These are phyloP conservation scores for Yarrowia sp. DNA, from an alignment of 805 yeast species.

Conservation along the genomic window DNA sequence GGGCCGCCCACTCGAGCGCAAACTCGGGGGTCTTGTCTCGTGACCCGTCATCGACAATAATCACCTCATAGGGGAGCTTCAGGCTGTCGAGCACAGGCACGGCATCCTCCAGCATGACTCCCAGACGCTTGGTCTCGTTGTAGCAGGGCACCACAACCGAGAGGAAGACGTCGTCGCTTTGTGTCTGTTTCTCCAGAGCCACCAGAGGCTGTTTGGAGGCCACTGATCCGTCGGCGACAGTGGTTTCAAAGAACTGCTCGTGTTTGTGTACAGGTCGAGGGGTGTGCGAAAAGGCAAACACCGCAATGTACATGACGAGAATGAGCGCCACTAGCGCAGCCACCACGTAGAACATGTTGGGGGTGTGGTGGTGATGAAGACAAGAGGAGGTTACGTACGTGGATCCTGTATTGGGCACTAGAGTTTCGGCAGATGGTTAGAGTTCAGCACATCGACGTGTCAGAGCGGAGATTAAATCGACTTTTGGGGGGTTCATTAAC, in stretches of 20 bases:
- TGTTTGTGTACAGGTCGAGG: conserved; percentile 6
- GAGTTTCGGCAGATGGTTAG: not conserved
- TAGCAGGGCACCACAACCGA: conserved; percentile 92
- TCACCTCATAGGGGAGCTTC: conserved; percentile 58
- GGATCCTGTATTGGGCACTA: not conserved
- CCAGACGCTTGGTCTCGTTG: conserved; percentile 76
- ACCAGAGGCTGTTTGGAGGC: not conserved
- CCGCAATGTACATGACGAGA: not conserved
- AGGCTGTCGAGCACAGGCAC: conserved; percentile 50
- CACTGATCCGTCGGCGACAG: conserved; percentile 5
- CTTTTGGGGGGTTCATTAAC: no score
- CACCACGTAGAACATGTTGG: conserved; percentile 18
- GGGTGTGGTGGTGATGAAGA: not conserved
- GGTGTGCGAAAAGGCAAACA: conserved; percentile 12
- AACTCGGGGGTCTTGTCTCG: conserved; percentile 71
- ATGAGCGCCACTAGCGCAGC: conserved; percentile 12
- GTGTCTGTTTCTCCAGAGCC: conserved; percentile 6
- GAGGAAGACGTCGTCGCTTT: conserved; percentile 45
- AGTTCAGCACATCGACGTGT: not conserved
- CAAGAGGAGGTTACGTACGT: not conserved
- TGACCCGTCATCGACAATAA: conserved; percentile 92
- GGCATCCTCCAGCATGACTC: conserved; percentile 41
- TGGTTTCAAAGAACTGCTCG: conserved; percentile 18
- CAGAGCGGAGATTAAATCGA: no score
- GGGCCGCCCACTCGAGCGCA: conserved; percentile 60